Evolutionary conservation across 2,329 filamentous ascomycete genomes (phyloP).

Genomic region (Diplodia mutila): DNA sequence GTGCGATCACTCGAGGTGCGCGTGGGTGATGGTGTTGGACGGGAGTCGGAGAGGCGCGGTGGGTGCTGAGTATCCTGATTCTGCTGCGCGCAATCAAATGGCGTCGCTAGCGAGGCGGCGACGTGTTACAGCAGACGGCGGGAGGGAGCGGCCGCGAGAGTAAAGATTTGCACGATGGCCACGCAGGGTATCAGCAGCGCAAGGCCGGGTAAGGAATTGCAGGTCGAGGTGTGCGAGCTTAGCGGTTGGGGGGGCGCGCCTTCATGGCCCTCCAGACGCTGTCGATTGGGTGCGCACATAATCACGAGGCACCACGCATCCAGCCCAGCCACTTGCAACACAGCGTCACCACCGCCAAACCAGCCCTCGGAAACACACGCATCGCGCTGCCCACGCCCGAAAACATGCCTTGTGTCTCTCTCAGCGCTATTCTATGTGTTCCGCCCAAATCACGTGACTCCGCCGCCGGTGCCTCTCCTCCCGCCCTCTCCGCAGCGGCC

Average conservation of each 20-base stretch:
- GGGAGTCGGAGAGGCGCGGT: constrained; percentile 22
- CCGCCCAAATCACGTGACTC: constrained; percentile 14
- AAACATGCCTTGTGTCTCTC: neutral
- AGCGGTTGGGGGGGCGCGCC: constrained; percentile 19
- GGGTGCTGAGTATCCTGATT: constrained; percentile 26
- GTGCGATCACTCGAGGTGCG: constrained; percentile 29
- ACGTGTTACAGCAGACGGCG: constrained; percentile 19
- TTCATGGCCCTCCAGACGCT: constrained; percentile 6
- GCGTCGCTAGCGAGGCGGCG: constrained; percentile 26
- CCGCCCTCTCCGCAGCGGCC: constrained; percentile 20
- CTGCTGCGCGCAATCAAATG: constrained; percentile 27
- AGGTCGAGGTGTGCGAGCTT: constrained; percentile 24
- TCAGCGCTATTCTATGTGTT: neutral
- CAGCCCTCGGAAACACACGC: constrained; percentile 9
- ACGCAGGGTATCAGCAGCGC: constrained; percentile 23
- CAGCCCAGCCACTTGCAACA: constrained; percentile 1
- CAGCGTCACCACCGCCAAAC: neutral
- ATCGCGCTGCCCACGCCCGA: neutral
- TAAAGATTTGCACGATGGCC: constrained; percentile 20
- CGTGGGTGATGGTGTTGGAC: constrained; percentile 29
- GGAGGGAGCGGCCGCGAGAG: constrained; percentile 11
- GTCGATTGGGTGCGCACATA: constrained; percentile 21
- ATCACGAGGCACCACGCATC: constrained; percentile 17
- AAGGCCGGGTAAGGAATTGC: constrained; percentile 23
- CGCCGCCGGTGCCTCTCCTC: neutral